A percentile compares a stretch with the other conserved stretches of the same genome.
Evolutionary conservation across 306 rosid genomes (phyloP).

Genomic region (Fragaria iinumae): DNA sequence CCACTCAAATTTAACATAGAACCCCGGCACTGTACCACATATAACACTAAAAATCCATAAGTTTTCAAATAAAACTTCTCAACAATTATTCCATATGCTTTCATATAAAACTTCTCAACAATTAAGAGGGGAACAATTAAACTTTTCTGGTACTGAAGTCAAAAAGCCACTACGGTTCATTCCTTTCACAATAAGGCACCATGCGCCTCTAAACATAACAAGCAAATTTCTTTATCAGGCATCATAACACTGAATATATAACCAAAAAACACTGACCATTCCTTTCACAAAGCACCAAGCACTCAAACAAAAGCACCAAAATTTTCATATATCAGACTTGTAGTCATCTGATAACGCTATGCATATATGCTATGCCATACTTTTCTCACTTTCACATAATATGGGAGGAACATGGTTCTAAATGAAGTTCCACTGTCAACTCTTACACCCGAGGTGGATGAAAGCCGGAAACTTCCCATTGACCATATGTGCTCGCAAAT

Average conservation of each 20-base stretch:
- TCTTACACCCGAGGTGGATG: background rate
- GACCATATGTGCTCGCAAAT: background rate
- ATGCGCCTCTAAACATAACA: background rate
- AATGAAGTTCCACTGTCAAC: background rate
- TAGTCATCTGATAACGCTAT: background rate
- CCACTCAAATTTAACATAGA: background rate
- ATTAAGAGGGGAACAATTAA: background rate
- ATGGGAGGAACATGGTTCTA: background rate
- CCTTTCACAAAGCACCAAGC: background rate
- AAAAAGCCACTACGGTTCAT: conserved; percentile 3
- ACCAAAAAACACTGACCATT: conserved; percentile 2
- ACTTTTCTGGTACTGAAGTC: background rate
- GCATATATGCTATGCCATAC: background rate
- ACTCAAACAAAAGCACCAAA: background rate
- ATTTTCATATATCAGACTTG: background rate
- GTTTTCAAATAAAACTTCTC: no score
- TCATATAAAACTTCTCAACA: background rate
- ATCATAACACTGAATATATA: background rate
- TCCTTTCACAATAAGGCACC: background rate
- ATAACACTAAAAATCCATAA: background rate
- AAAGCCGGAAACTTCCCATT: background rate
- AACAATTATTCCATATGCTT: no score
- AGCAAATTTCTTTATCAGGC: background rate
- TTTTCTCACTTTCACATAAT: background rate
- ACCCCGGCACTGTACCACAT: background rate